Percentiles rank a stretch among this genome's conserved stretches.
Conservation (phyloP, 176 grass and related monocot genomes). For the Rhynchospora pubera region DNA sequence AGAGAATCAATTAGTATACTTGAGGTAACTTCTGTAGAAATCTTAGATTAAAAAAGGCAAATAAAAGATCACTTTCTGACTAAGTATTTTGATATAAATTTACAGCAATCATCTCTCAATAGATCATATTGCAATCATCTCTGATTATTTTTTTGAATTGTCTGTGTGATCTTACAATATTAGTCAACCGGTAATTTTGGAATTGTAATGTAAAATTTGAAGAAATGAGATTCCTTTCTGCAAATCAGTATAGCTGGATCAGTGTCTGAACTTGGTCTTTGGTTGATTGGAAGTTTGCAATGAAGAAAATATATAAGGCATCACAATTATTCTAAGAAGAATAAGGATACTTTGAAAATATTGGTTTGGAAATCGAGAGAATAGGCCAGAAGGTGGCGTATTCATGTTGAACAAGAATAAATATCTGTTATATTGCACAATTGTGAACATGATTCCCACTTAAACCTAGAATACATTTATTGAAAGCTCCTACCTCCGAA, state of each 20-base stretch:
- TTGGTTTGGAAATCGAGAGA: background rate
- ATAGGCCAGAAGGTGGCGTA: background rate
- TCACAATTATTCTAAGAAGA: background rate
- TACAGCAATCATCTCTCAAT: background rate
- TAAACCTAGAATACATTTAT: background rate
- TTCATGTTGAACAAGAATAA: background rate
- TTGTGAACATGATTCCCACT: background rate
- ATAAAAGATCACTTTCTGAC: background rate
- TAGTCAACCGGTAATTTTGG: background rate
- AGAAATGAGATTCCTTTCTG: background rate
- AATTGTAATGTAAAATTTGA: background rate
- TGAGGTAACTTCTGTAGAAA: constrained; percentile 41
- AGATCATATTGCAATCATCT: background rate
- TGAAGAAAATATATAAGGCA: background rate
- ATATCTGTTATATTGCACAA: background rate
- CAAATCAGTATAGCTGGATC: background rate
- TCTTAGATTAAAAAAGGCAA: background rate
- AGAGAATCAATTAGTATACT: constrained; percentile 87
- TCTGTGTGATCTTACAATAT: background rate
- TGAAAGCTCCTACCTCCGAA: background rate
- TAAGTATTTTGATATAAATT: background rate
- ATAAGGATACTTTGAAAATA: background rate
- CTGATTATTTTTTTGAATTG: background rate
- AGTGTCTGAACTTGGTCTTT: background rate
- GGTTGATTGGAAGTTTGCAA: background rate